Evolutionary conservation across 1,139 yeast genomes (phyloP).

Genomic region (Saccharomycopsis hybrid): DNA sequence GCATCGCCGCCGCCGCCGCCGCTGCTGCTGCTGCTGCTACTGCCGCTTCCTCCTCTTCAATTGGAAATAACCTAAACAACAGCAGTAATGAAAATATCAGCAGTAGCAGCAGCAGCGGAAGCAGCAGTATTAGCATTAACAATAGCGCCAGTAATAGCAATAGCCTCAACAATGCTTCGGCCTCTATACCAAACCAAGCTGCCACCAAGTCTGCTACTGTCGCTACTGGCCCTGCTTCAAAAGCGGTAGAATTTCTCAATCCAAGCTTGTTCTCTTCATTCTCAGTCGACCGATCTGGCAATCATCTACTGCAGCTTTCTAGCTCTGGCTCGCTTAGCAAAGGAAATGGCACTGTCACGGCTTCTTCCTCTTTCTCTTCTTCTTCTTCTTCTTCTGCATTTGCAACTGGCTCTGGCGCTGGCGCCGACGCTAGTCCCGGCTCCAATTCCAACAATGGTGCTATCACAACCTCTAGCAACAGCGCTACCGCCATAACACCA

Average conservation of each 20-base stretch:
- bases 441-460: no score
- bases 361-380: background rate
- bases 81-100: background rate
- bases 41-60: background rate
- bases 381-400: background rate
- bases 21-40: no score
- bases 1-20: no score
- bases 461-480: no score
- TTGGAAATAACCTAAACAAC: no score
- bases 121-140: background rate
- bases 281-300: background rate
- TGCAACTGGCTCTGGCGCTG: background rate
- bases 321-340: background rate
- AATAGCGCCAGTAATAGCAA: background rate
- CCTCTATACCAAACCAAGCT: background rate
- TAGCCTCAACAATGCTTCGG: background rate
- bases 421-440: background rate
- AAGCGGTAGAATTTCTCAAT: background rate
- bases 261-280: background rate
- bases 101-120: background rate
- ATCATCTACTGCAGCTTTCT: background rate
- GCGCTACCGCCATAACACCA: no score
- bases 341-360: background rate
- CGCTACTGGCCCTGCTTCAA: background rate
- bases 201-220: background rate